phyloP scores from a whole-genome alignment of 768 basidiomycete genomes.

The Xerocomellus amylosporus region DNA sequence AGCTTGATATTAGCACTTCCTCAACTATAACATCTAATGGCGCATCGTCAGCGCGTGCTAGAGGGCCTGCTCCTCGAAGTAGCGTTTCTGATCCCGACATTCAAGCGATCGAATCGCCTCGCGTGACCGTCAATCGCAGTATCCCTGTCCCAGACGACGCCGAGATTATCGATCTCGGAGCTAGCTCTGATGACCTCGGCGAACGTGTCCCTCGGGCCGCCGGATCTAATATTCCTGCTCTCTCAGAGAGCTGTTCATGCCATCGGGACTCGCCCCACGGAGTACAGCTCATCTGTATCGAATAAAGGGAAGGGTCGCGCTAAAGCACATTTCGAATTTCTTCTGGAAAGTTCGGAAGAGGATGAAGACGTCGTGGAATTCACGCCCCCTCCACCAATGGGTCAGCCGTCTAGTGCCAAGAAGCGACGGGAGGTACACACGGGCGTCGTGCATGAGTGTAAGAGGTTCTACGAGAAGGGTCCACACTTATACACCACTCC shows the following conservation, averaged over 20 bases:
- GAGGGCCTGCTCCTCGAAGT: not conserved
- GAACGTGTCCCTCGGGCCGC: conserved; percentile 13
- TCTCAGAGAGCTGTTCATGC: conserved; percentile 1
- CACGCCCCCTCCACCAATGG: not conserved
- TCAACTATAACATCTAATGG: not conserved
- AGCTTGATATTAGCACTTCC: conserved; percentile 4
- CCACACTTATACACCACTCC: not conserved
- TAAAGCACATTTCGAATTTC: conserved; percentile 1
- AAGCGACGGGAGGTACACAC: conserved; percentile 15
- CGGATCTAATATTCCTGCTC: conserved; percentile 19
- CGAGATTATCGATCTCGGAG: conserved; percentile 20
- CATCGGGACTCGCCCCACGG: conserved; percentile 23
- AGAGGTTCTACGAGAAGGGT: conserved; percentile 7
- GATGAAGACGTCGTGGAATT: conserved; percentile 23
- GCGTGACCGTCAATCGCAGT: not conserved
- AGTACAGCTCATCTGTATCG: not conserved
- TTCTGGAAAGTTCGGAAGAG: conserved; percentile 25
- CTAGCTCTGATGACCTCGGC: conserved; percentile 23
- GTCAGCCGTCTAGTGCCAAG: not conserved
- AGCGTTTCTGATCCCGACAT: conserved; percentile 21
- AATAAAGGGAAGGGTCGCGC: conserved; percentile 27
- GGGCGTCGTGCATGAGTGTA: conserved; percentile 14
- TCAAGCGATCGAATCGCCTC: conserved; percentile 14
- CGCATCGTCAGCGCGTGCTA: conserved; percentile 1
- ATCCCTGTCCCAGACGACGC: conserved; percentile 8